Conservation (phyloP, 2,329 filamentous ascomycete genomes). For the Cercospora sojina region DNA sequence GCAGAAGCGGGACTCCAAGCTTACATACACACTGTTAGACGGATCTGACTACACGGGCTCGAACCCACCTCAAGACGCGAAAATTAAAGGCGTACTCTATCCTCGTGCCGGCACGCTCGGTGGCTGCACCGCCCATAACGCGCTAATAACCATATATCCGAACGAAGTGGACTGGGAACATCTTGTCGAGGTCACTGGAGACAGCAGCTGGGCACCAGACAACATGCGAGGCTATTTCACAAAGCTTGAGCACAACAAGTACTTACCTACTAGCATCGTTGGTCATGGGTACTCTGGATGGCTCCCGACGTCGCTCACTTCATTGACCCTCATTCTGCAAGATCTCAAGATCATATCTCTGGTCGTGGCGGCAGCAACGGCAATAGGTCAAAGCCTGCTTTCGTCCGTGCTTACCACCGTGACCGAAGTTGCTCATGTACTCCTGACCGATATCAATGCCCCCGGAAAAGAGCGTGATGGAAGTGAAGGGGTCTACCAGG, state of each 20-base stretch:
- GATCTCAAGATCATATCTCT: conserved; percentile 56
- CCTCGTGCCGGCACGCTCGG: conserved; percentile 58
- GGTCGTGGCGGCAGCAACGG: conserved; percentile 52
- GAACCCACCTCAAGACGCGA: conserved; percentile 54
- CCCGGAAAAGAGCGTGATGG: conserved; percentile 43
- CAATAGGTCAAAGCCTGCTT: conserved; percentile 43
- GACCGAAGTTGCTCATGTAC: conserved; percentile 47
- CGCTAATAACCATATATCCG: conserved; percentile 59
- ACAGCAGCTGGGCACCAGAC: conserved; percentile 56
- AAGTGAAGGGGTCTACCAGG: conserved; percentile 54
- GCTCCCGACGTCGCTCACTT: conserved; percentile 53
- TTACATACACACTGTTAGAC: conserved; percentile 54
- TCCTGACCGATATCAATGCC: conserved; percentile 48
- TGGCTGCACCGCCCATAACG: conserved; percentile 62
- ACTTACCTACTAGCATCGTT: conserved; percentile 39
- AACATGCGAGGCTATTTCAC: conserved; percentile 61
- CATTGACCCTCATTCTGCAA: conserved; percentile 52
- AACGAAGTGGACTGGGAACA: conserved; percentile 60
- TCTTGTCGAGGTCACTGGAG: conserved; percentile 59
- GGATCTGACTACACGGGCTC: conserved; percentile 56
- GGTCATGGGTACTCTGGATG: conserved; percentile 60
- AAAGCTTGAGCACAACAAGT: conserved; percentile 52
- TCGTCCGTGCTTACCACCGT: conserved; percentile 41
- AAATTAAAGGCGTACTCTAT: conserved; percentile 56
- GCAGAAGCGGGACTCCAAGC: conserved; percentile 59